A percentile compares a stretch with the other conserved stretches of the same genome.
phyloP scores from a whole-genome alignment of 148 eudicot species.

The Amaranthus palmeri region DNA sequence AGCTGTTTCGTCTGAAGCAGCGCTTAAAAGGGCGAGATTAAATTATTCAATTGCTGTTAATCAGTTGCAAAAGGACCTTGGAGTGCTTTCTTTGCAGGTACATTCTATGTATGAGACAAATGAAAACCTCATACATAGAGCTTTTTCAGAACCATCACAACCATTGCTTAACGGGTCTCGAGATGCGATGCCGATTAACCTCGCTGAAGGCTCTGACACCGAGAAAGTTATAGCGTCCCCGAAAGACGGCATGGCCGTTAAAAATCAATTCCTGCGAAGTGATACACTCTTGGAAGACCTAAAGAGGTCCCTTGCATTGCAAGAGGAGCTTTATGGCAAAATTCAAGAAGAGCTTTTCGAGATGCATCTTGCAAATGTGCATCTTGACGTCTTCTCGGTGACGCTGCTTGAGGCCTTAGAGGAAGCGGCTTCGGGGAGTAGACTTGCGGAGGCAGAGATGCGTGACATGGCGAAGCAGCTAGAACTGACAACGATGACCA shows the following conservation, averaged over 20 bases:
- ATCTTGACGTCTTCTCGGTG: conserved; percentile 66
- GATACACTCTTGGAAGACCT: conserved; percentile 62
- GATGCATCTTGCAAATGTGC: conserved; percentile 49
- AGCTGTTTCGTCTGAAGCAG: conserved; percentile 71
- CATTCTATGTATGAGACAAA: conserved; percentile 88
- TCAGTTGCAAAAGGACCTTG: conserved; percentile 90
- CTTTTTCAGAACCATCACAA: conserved; percentile 54
- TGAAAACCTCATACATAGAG: conserved; percentile 67
- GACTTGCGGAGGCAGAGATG: conserved; percentile 30
- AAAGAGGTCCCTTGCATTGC: conserved; percentile 57
- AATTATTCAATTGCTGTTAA: conserved; percentile 91
- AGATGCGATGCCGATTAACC: conserved; percentile 23
- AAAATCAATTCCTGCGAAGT: conserved; percentile 38
- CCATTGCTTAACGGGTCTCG: conserved; percentile 30
- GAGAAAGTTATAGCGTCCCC: conserved; percentile 25
- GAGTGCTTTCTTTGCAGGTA: conserved; percentile 82
- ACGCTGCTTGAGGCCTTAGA: conserved; percentile 50
- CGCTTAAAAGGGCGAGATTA: conserved; percentile 72
- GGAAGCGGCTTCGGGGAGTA: conserved; percentile 43
- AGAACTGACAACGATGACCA: conserved; percentile 46
- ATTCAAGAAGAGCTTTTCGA: conserved; percentile 70
- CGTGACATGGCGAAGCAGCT: conserved; percentile 51
- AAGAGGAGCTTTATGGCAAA: conserved; percentile 66
- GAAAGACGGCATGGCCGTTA: conserved; percentile 28
- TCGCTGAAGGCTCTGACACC: conserved; percentile 21